Percentiles rank a stretch among this genome's conserved stretches.
Conservation (phyloP, 2,329 filamentous ascomycete genomes). For the Diaporthe vaccinii region DNA sequence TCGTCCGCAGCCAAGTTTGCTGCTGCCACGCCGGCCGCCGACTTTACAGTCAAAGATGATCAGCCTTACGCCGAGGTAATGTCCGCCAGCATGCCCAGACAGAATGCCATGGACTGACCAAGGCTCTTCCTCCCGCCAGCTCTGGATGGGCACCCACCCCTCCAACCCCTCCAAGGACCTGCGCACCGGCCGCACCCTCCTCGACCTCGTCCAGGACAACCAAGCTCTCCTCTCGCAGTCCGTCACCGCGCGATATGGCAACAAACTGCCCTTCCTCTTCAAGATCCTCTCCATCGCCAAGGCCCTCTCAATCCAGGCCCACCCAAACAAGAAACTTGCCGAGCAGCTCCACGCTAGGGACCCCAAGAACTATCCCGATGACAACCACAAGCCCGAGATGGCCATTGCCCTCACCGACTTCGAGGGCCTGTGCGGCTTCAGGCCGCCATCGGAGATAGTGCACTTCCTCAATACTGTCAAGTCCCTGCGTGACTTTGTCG, state of each 20-base stretch:
- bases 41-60: constrained; percentile 83
- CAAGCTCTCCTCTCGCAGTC: constrained; percentile 82
- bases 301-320: constrained; percentile 95
- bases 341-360: constrained; percentile 89
- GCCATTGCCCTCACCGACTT: constrained; percentile 97
- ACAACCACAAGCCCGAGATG: constrained; percentile 99
- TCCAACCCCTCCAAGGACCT: constrained; percentile 95
- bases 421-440: constrained; percentile 95
- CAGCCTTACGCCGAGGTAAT: constrained; percentile 93
- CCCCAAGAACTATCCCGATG: constrained; percentile 93
- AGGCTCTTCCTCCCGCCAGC: constrained; percentile 59
- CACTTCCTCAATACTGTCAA: constrained; percentile 78
- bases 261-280: constrained; percentile 95
- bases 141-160: constrained; percentile 99
- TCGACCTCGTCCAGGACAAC: constrained; percentile 91
- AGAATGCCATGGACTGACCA: constrained; percentile 38
- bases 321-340: constrained; percentile 94
- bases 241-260: constrained; percentile 80
- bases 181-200: constrained; percentile 83
- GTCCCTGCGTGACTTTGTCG: constrained; percentile 75
- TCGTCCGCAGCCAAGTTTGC: constrained; percentile 93
- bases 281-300: constrained; percentile 98
- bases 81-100: constrained; percentile 11
- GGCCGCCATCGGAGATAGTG: constrained; percentile 86
- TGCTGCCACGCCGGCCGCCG: constrained; percentile 81